Base-by-base conservation (phyloP, 192 early-diverging fungal genomes). In the Podochytrium sp. region DNA sequence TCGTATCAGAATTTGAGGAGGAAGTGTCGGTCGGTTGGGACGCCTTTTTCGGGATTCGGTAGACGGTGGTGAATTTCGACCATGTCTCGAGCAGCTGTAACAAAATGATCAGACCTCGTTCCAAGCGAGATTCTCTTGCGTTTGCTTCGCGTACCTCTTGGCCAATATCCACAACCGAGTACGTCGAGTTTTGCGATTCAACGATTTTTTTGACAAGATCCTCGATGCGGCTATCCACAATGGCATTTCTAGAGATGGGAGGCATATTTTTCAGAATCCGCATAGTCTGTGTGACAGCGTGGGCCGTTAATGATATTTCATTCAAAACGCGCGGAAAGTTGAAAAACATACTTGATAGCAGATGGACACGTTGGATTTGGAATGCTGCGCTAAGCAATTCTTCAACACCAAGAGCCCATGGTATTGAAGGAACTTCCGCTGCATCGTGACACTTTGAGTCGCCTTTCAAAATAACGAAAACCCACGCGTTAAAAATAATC, bases 181-280 rank as follows among this genome's bases (percentile, higher is more conserved):
- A 6, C 5, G 51, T 6, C 38, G 27, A n/a, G 29, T 35, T 37
- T n/a, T 56, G 29, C 12, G 81, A 64, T 0, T 84, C 79, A 0
- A 78, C 79, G 7, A 91, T 62, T 63, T 82, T 85, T 6, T 78
- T 65, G 7, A 96, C 77, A 10, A 85, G 78, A 10, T 88, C 91
- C 65, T 93, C 91, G 62, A 98, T 79, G 10, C 90, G 82, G 35
- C 84, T 89, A 47, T 94, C 95, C 35, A 92, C 88, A 25, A 96
- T 86, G 2, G 90, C 83, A 77, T 98, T 96, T 34, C 90, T 78
- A 6, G 92, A 90, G 5, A 91, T 75, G 12, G 96, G 85, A 10
- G 96, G 96, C 53, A 98, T 84, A 27, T 83, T 84, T 2, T 87
- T 85, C 38, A 98, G 74, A 14, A 95, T 89, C 27, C 58, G 70